Percentiles rank a stretch among this genome's conserved stretches.
Conservation (phyloP, 345 rosid species). For the Cochlearia excelsa region DNA sequence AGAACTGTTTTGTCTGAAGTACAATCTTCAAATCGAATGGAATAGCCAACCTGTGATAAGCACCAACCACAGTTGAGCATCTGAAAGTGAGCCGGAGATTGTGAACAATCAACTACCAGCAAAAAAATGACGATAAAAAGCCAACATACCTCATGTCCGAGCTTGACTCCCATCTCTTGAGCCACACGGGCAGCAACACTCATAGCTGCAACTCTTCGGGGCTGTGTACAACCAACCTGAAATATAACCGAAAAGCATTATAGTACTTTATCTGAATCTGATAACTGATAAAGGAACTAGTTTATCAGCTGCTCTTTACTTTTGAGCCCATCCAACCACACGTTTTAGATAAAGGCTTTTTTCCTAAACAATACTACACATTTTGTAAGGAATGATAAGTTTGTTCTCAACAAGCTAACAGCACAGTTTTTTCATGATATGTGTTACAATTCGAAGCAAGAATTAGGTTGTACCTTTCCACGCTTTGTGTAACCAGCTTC, state of each 20-base stretch:
- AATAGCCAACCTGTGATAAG: slow-evolving; percentile 75
- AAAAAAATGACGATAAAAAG: slow-evolving; percentile 14
- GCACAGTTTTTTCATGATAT: slow-evolving; percentile 1
- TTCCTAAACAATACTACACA: neutral
- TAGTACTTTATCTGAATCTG: slow-evolving; percentile 9
- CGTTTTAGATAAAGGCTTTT: slow-evolving; percentile 13
- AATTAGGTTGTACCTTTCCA: slow-evolving; percentile 62
- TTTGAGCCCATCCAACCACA: slow-evolving; percentile 26
- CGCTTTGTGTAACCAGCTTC: slow-evolving; percentile 94
- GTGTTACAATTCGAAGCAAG: slow-evolving; percentile 11
- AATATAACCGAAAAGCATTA: slow-evolving; percentile 15
- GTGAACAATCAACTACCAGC: slow-evolving; percentile 6
- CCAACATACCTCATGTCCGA: slow-evolving; percentile 80
- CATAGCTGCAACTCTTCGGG: slow-evolving; percentile 97
- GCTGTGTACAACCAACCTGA: slow-evolving; percentile 96
- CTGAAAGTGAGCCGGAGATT: slow-evolving; percentile 1
- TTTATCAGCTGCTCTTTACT: slow-evolving; percentile 7
- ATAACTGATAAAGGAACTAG: neutral
- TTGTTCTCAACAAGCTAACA: slow-evolving; percentile 7
- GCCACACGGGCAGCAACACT: slow-evolving; percentile 98
- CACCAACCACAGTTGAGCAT: slow-evolving; percentile 21
- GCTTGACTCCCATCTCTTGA: slow-evolving; percentile 98
- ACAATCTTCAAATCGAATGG: slow-evolving; percentile 97
- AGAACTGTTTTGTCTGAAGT: slow-evolving; percentile 90
- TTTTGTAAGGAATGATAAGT: neutral